Percentiles rank a stretch among this genome's conserved stretches.
phyloP scores from a whole-genome alignment of 768 basidiomycete species.

The Amanita subjunquillea region DNA sequence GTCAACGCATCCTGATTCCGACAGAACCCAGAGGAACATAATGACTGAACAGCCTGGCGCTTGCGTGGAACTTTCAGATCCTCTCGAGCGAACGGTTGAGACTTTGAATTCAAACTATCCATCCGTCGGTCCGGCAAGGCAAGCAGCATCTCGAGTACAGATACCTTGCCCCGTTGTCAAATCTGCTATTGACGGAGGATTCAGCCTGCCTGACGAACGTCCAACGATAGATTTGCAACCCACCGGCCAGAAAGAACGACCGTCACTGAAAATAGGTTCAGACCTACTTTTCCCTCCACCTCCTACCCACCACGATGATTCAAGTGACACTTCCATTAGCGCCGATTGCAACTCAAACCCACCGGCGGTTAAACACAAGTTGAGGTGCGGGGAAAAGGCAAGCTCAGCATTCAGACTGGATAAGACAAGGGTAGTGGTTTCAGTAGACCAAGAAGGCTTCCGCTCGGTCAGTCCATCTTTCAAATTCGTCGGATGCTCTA shows the following conservation, averaged over 20 bases:
- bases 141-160: neutral
- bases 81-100: neutral
- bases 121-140: neutral
- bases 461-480: conserved; percentile 52
- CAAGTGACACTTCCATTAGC: neutral
- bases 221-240: neutral
- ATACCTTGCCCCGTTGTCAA: neutral
- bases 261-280: neutral
- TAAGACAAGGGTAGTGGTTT: conserved; percentile 20
- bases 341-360: neutral
- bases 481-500: conserved; percentile 41
- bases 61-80: neutral
- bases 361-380: neutral
- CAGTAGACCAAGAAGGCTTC: conserved; percentile 82
- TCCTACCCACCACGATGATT: neutral
- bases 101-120: neutral
- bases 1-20: neutral
- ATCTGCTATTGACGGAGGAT: neutral
- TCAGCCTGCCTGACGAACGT: neutral
- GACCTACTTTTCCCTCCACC: neutral
- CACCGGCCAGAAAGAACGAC: neutral
- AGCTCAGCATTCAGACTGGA: neutral
- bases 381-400: neutral
- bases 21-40: neutral
- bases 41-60: neutral